Conservation (phyloP, 208 protist species). For the Angomonas deanei region DNA sequence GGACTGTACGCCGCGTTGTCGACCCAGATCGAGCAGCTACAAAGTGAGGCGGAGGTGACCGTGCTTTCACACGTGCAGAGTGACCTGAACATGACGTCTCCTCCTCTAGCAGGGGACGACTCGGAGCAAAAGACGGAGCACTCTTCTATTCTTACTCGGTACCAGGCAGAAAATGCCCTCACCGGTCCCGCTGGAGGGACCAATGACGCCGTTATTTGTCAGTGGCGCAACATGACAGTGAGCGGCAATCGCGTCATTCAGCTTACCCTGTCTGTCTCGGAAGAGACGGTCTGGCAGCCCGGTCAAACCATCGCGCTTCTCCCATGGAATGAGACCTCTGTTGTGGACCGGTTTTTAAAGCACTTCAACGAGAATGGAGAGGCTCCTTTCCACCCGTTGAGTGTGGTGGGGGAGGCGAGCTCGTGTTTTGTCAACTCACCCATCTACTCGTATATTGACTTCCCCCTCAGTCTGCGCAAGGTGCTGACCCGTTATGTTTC, state of each 20-base stretch:
- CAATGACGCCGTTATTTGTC: conserved; percentile 20
- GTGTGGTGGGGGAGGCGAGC: conserved; percentile 9
- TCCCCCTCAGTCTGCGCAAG: conserved; percentile 33
- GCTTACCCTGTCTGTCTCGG: conserved; percentile 22
- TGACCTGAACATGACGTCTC: not conserved
- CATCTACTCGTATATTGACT: conserved; percentile 38
- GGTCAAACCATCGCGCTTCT: conserved; percentile 55
- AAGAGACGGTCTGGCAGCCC: conserved; percentile 32
- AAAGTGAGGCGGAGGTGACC: not conserved
- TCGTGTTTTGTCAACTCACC: conserved; percentile 32
- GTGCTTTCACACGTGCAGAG: not conserved
- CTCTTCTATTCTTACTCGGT: not conserved
- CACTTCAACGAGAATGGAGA: conserved; percentile 20
- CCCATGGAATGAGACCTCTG: conserved; percentile 27
- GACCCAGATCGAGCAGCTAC: not conserved
- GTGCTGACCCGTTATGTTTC: conserved; percentile 44
- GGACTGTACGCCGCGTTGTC: conserved; percentile 23
- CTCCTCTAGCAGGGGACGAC: not conserved
- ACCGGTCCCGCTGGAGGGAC: not conserved
- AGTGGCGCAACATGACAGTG: conserved; percentile 24
- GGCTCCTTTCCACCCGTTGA: conserved; percentile 32
- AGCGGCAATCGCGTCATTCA: conserved; percentile 22
- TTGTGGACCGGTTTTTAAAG: conserved; percentile 34
- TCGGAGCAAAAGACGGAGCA: not conserved
- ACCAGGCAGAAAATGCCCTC: not conserved